These are phyloP conservation scores for Ustilago cynodontis DNA, from an alignment of 1,284 basidiomycete genomes.

Conservation along the genomic window DNA sequence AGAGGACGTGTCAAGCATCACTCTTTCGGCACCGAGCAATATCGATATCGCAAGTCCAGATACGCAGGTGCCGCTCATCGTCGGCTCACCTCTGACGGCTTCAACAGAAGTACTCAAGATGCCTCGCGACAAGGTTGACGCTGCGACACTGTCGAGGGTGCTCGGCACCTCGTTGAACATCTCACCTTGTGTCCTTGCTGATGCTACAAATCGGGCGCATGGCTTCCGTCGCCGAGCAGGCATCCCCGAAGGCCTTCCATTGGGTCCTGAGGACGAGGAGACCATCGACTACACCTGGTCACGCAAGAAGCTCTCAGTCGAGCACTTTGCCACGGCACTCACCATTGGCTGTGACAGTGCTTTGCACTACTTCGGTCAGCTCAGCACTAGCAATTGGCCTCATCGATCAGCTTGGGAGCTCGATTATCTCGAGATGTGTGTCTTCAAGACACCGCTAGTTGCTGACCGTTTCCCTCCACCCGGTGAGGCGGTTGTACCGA, in stretches of 20 bases:
- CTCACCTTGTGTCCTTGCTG: constrained; percentile 53
- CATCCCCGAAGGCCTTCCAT: constrained; percentile 60
- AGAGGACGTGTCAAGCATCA: constrained; percentile 10
- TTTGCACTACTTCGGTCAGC: constrained; percentile 54
- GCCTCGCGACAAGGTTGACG: constrained; percentile 33
- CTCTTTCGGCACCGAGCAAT: constrained; percentile 27
- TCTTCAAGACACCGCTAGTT: constrained; percentile 58
- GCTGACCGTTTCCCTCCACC: constrained; percentile 64
- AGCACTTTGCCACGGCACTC: constrained; percentile 58
- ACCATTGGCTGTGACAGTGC: constrained; percentile 51
- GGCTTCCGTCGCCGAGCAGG: constrained; percentile 60
- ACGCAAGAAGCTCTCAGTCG: constrained; percentile 46
- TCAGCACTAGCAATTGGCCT: constrained; percentile 50
- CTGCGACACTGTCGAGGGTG: constrained; percentile 34
- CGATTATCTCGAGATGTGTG: constrained; percentile 66
- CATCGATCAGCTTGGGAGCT: constrained; percentile 65
- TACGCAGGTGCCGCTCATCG: constrained; percentile 24
- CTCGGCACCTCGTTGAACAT: constrained; percentile 44
- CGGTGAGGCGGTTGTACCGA: constrained; percentile 43
- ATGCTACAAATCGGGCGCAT: constrained; percentile 47
- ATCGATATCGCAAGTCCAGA: constrained; percentile 26
- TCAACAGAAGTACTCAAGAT: constrained; percentile 36
- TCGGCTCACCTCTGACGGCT: constrained; percentile 36
- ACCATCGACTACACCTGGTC: constrained; percentile 65
- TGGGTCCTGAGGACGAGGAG: constrained; percentile 56